Percentiles rank a stretch among this genome's conserved stretches.
Evolutionary conservation across 2,329 filamentous ascomycete genomes (phyloP).

Genomic region (Fusarium tuaranense): DNA sequence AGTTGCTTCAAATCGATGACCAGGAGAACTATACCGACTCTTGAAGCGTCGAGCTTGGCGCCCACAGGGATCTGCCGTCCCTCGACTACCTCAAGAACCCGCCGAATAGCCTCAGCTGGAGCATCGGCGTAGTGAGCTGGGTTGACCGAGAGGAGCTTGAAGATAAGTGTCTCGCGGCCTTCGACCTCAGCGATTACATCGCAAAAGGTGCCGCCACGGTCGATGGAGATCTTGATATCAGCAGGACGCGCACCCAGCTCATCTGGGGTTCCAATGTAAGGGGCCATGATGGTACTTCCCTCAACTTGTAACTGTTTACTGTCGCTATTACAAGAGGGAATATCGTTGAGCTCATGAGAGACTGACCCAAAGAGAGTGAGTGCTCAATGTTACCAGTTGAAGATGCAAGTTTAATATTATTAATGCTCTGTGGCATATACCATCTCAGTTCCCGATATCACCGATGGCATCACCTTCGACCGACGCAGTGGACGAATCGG

Average conservation of each 20-base stretch:
- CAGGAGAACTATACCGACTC: conserved; percentile 41
- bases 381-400: too few species aligned
- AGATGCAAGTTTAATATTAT: too few species aligned
- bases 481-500: too few species aligned
- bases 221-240: conserved; percentile 48
- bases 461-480: too few species aligned
- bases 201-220: conserved; percentile 79
- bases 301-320: too few species aligned
- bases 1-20: background rate
- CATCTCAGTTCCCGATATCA: too few species aligned
- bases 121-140: conserved; percentile 78
- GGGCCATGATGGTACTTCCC: too few species aligned
- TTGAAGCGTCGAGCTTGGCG: conserved; percentile 47
- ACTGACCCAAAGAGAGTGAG: too few species aligned
- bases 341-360: too few species aligned
- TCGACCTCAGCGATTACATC: conserved; percentile 73
- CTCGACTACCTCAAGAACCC: conserved; percentile 70
- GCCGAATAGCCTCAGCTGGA: conserved; percentile 77
- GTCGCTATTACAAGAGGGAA: too few species aligned
- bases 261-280: too few species aligned
- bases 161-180: conserved; percentile 76
- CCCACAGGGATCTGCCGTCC: conserved; percentile 64
- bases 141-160: conserved; percentile 81
- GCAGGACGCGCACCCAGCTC: background rate
- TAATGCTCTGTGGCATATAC: too few species aligned